Base-by-base conservation (phyloP, 495 filamentous ascomycete genomes). In the Aspergillus kassunensis region DNA sequence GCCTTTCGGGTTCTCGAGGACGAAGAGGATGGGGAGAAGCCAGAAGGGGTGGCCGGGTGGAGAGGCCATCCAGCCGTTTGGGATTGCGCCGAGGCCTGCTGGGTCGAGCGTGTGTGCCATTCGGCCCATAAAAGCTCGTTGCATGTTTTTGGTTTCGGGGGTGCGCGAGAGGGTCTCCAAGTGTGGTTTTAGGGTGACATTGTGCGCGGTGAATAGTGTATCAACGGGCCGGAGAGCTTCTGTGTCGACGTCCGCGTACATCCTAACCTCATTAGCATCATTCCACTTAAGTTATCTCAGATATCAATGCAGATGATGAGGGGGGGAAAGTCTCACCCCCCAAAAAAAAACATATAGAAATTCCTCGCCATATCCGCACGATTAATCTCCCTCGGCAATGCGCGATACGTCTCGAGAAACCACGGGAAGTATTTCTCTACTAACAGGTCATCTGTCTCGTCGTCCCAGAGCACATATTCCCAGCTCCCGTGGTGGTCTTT, bases 391-490 rank as follows among this genome's bases (percentile, higher is more conserved):
- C 52, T 40, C 21, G 59, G 59, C 25, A 61, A 36, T 4, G 35
- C 12, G 13, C 21, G 16, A 20, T 61, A 61, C 4, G 52, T 45
- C 20, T 55, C 43, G 21, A 61, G 45, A 12, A 61, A 61, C 59
- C 59, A 61, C 0, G 59, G 59, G 25, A 57, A 61, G 18, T 57
- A 31, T 40, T 49, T n/a, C 29, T 51, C 29, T 10, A 61, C 59
- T 20, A 61, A 43, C 31, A 53, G n/a, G 15, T 53, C 55, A 18
- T 61, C 48, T 0, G 51, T 58, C 54, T 55, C 44, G 41, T 61
- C 59, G 30, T 61, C 59, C 59, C 59, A 61, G 9, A 61, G 59
- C 15, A 61, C 55, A 33, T 61, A 61, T 34, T 61, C 59, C 59
- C 59, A 61, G 31, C 55, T 55, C 0, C 51, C 44, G 34, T 61